A percentile compares a stretch with the other conserved stretches of the same genome.
Evolutionary conservation across 176 grass and related monocot species (phyloP).

Genomic region (Rhynchospora tenuis): DNA sequence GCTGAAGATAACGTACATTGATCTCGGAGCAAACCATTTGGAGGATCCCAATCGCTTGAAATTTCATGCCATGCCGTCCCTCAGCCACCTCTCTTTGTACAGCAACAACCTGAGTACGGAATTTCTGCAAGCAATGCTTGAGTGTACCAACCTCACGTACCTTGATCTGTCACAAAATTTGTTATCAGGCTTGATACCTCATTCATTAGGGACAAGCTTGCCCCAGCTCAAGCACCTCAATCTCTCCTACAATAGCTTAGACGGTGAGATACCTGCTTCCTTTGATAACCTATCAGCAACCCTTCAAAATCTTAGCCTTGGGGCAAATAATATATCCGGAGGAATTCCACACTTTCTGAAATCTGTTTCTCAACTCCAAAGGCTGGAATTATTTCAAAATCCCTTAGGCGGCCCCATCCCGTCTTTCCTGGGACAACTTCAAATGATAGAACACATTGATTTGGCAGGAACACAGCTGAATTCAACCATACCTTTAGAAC

Average conservation of each 20-base stretch:
- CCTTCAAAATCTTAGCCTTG: slow-evolving; percentile 47
- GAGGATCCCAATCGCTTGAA: slow-evolving; percentile 25
- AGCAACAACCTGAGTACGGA: slow-evolving; percentile 32
- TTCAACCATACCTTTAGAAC: slow-evolving; percentile 39
- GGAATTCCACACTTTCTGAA: slow-evolving; percentile 47
- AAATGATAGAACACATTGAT: slow-evolving; percentile 35
- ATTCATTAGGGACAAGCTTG: slow-evolving; percentile 27
- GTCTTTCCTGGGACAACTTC: slow-evolving; percentile 44
- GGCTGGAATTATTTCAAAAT: slow-evolving; percentile 45
- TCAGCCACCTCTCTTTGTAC: slow-evolving; percentile 47
- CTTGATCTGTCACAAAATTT: slow-evolving; percentile 56
- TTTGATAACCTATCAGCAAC: slow-evolving; percentile 22
- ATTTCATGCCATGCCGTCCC: slow-evolving; percentile 44
- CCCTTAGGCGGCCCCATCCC: slow-evolving; percentile 37
- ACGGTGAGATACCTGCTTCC: slow-evolving; percentile 32
- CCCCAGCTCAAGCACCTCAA: slow-evolving; percentile 43
- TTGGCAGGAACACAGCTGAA: slow-evolving; percentile 19
- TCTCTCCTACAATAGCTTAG: slow-evolving; percentile 31
- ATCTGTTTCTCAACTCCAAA: slow-evolving; percentile 31
- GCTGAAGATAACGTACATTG: slow-evolving; percentile 31
- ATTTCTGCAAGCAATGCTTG: slow-evolving; percentile 48
- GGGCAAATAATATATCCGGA: slow-evolving; percentile 16
- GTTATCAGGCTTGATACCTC: slow-evolving; percentile 28
- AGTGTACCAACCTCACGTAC: slow-evolving; percentile 42
- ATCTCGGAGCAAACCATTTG: slow-evolving; percentile 48